Evolutionary conservation across 768 basidiomycete species (phyloP).

Genomic region (Mycena galopus): DNA sequence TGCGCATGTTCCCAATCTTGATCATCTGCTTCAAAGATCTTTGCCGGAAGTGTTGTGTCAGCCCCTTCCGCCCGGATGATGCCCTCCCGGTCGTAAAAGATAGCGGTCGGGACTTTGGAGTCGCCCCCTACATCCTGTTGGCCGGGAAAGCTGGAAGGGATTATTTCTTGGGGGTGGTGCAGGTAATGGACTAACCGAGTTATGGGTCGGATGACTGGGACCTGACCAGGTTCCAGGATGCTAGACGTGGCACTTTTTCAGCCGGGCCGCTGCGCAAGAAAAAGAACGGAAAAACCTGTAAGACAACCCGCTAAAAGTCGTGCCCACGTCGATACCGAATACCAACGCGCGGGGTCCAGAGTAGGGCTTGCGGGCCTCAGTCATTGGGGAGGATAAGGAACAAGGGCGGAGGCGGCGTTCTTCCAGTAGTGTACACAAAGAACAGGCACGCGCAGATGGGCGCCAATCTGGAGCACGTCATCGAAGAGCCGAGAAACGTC

Average conservation of each 20-base stretch:
- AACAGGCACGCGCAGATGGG: neutral
- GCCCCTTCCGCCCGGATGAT: conserved; percentile 31
- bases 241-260: conserved; percentile 20
- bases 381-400: conserved; percentile 3
- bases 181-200: conserved; percentile 41
- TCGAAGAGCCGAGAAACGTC: conserved; percentile 1
- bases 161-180: neutral
- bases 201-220: conserved; percentile 53
- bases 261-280: neutral
- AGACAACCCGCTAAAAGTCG: conserved; percentile 57
- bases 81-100: conserved; percentile 33
- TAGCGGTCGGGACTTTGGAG: conserved; percentile 36
- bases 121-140: conserved; percentile 30
- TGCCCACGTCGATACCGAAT: conserved; percentile 66
- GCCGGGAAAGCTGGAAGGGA: conserved; percentile 18
- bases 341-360: conserved; percentile 60
- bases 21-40: conserved; percentile 1
- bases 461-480: conserved; percentile 13
- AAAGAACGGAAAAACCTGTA: conserved; percentile 20
- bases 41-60: conserved; percentile 18
- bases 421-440: too few species aligned
- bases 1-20: conserved; percentile 18
- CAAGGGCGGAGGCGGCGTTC: neutral
- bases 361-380: conserved; percentile 49
- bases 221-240: conserved; percentile 52